These are phyloP conservation scores for Hanseniaspora pseudoguilliermondii DNA, from an alignment of 805 yeast genomes.

Conservation along the genomic window DNA sequence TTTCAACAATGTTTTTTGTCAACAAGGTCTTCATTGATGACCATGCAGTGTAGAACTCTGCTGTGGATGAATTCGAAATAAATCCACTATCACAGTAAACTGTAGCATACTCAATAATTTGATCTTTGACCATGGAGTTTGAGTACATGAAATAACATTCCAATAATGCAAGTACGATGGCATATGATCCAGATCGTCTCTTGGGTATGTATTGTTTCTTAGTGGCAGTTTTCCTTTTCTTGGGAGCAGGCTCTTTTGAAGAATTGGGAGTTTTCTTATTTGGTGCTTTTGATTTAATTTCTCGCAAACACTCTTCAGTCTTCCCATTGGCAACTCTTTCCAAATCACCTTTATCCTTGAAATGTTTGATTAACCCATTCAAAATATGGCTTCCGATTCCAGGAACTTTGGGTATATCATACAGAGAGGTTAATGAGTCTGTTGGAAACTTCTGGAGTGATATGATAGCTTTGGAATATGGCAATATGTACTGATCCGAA, in stretches of 20 bases:
- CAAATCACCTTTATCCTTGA: conserved; percentile 38
- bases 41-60: conserved; percentile 68
- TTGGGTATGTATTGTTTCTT: conserved; percentile 50
- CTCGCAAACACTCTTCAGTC: conserved; percentile 11
- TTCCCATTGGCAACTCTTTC: conserved; percentile 32
- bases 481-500: not conserved
- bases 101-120: conserved; percentile 41
- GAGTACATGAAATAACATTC: conserved; percentile 25
- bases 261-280: conserved; percentile 6
- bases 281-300: conserved; percentile 13
- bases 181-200: conserved; percentile 73
- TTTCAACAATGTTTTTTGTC: conserved; percentile 43
- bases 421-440: conserved; percentile 29
- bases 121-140: conserved; percentile 52
- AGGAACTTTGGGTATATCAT: conserved; percentile 45
- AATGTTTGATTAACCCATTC: conserved; percentile 39
- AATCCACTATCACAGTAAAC: conserved; percentile 48
- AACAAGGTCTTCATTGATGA: conserved; percentile 48
- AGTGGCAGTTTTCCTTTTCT: conserved; percentile 19
- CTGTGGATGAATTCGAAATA: conserved; percentile 44
- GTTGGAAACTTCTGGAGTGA: not conserved
- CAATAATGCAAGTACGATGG: conserved; percentile 51
- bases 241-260: conserved; percentile 16
- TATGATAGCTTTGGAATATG: not conserved
- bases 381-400: conserved; percentile 66